A percentile compares a stretch with the other conserved stretches of the same genome.
Evolutionary conservation across 2,329 filamentous ascomycete species (phyloP).

Genomic region (Cyanodermella asteris): DNA sequence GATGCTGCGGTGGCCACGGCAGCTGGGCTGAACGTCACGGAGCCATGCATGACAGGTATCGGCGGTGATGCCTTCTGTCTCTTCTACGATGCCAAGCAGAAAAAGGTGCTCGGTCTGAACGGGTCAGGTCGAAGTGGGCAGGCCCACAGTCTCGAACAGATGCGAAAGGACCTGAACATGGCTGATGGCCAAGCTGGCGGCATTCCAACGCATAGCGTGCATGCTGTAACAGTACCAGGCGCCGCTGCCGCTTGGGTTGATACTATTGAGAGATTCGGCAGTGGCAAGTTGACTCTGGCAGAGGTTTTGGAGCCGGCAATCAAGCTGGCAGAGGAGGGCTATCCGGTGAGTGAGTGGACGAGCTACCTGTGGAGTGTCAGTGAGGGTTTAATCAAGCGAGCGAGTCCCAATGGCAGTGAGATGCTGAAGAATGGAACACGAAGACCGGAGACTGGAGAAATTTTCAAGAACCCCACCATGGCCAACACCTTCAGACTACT

Average conservation of each 20-base stretch:
- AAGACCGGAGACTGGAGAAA: conserved; percentile 58
- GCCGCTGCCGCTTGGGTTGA: conserved; percentile 89
- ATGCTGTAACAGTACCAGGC: conserved; percentile 71
- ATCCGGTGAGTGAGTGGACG: conserved; percentile 74
- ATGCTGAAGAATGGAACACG: conserved; percentile 70
- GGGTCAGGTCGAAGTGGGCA: conserved; percentile 69
- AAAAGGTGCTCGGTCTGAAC: conserved; percentile 69
- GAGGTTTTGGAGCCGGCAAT: conserved; percentile 70
- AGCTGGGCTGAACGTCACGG: conserved; percentile 78
- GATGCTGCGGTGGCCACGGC: conserved; percentile 92
- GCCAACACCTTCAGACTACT: conserved; percentile 63
- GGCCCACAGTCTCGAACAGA: conserved; percentile 44
- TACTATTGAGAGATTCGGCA: conserved; percentile 69
- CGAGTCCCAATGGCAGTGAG: conserved; percentile 70
- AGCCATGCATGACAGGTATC: conserved; percentile 82
- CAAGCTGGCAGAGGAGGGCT: conserved; percentile 67
- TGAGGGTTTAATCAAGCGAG: conserved; percentile 41
- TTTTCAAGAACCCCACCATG: conserved; percentile 68
- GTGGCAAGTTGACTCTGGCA: conserved; percentile 54
- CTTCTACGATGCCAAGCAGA: conserved; percentile 66
- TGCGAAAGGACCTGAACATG: conserved; percentile 48
- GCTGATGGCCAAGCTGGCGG: conserved; percentile 30
- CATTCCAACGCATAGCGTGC: conserved; percentile 56
- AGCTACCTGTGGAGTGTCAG: conserved; percentile 55
- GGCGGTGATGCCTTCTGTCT: conserved; percentile 95